These are phyloP conservation scores for Aspergillus egyptiacus DNA, from an alignment of 495 filamentous ascomycete genomes.

Conservation along the genomic window DNA sequence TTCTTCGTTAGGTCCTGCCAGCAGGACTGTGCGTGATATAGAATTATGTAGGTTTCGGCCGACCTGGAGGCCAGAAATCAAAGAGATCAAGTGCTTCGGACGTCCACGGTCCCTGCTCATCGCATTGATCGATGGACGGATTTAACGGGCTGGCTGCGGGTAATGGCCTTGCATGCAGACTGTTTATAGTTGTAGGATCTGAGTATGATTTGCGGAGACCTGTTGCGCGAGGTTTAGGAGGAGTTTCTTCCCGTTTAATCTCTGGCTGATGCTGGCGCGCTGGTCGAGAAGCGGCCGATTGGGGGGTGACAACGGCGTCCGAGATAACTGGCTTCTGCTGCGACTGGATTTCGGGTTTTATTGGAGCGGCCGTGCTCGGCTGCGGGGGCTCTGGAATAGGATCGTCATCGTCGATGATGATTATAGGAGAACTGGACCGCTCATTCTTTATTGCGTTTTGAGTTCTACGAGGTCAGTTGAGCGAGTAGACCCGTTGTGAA, in stretches of 20 bases:
- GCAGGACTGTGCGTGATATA: conserved; percentile 15
- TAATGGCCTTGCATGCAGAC: conserved; percentile 12
- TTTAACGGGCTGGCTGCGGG: conserved; percentile 20
- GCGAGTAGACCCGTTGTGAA: neutral
- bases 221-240: conserved; percentile 16
- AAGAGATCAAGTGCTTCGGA: conserved; percentile 55
- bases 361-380: neutral
- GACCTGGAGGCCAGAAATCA: conserved; percentile 46
- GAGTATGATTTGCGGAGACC: conserved; percentile 34
- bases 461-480: conserved; percentile 14
- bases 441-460: conserved; percentile 2
- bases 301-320: too few species aligned
- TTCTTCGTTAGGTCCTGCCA: neutral
- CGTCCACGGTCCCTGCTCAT: conserved; percentile 48
- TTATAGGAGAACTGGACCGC: conserved; percentile 29
- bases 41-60: conserved; percentile 28
- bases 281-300: neutral
- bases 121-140: conserved; percentile 7
- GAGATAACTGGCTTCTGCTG: neutral
- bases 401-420: conserved; percentile 23
- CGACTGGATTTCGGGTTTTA: neutral
- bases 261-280: too few species aligned
- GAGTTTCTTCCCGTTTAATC: neutral
- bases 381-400: neutral
- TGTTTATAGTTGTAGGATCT: conserved; percentile 25